Evolutionary conservation across 306 rosid genomes (phyloP).

Genomic region (Cucurbita moschata): DNA sequence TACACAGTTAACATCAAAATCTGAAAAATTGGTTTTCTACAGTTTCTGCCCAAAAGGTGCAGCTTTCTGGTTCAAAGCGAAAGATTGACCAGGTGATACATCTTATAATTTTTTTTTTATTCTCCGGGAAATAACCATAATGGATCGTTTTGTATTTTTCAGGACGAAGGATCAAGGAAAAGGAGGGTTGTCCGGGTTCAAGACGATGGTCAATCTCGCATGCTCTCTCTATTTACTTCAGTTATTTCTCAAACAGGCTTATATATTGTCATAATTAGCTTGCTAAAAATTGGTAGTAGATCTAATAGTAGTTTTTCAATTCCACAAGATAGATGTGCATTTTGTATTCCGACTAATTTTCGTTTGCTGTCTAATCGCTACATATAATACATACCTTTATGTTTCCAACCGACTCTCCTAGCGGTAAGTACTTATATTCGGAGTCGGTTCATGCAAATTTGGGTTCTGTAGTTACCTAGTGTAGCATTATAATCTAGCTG

Average conservation of each 20-base stretch:
- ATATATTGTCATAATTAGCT: not conserved
- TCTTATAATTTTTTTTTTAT: not conserved
- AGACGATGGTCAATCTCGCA: not conserved
- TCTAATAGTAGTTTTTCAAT: not conserved
- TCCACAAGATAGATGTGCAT: not conserved
- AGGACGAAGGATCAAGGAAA: not conserved
- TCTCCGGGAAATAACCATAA: constrained; percentile 5
- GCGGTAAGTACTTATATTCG: not conserved
- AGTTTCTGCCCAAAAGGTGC: constrained; percentile 48
- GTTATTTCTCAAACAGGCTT: not conserved
- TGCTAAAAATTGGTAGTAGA: not conserved
- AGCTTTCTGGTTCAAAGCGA: constrained; percentile 37
- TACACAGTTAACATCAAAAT: constrained; percentile 9
- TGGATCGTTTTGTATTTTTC: not conserved
- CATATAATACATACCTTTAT: not conserved
- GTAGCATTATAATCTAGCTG: not conserved
- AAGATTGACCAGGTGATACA: constrained; percentile 37
- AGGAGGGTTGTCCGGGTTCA: not conserved
- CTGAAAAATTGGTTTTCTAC: constrained; percentile 16
- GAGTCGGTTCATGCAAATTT: not conserved
- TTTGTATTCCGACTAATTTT: not conserved
- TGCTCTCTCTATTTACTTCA: not conserved
- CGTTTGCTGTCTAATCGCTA: not conserved
- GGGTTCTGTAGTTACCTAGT: not conserved
- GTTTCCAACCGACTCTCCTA: not conserved